phyloP scores from a whole-genome alignment of 768 basidiomycete species.

The Pisolithus tinctorius region DNA sequence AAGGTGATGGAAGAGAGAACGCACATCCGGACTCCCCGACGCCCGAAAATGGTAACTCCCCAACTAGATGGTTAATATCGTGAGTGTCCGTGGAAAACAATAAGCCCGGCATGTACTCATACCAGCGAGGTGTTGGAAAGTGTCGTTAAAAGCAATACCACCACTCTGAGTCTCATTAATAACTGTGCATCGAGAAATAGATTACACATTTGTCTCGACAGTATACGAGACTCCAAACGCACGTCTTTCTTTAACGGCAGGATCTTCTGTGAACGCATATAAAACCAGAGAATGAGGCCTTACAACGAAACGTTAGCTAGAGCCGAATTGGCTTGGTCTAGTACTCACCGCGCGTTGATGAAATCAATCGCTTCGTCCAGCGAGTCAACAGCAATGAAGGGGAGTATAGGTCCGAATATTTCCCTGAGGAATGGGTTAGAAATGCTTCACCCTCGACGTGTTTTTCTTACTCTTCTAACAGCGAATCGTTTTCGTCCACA shows the following conservation, averaged over 20 bases:
- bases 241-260: conserved; percentile 34
- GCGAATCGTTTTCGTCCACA: conserved; percentile 45
- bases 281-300: conserved; percentile 57
- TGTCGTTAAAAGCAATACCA: conserved; percentile 52
- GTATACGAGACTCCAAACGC: conserved; percentile 6
- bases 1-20: conserved; percentile 13
- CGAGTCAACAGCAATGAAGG: conserved; percentile 51
- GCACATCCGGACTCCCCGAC: conserved; percentile 61
- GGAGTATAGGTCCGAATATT: conserved; percentile 66
- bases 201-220: background rate
- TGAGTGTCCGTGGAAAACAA: background rate
- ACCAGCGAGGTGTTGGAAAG: conserved; percentile 48
- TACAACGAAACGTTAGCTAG: background rate
- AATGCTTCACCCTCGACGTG: background rate
- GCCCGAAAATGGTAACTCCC: conserved; percentile 45
- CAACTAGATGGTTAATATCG: conserved; percentile 17
- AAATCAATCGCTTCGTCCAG: conserved; percentile 51
- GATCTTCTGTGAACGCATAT: conserved; percentile 55
- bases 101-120: conserved; percentile 5
- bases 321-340: background rate
- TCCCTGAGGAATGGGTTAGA: conserved; percentile 37
- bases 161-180: conserved; percentile 52
- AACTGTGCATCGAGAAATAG: conserved; percentile 30
- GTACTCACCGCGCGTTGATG: conserved; percentile 42
- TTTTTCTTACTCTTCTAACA: conserved; percentile 48